These are phyloP conservation scores for Saururus chinensis DNA, from an alignment of 164 flowering plant genomes.

Conservation along the genomic window DNA sequence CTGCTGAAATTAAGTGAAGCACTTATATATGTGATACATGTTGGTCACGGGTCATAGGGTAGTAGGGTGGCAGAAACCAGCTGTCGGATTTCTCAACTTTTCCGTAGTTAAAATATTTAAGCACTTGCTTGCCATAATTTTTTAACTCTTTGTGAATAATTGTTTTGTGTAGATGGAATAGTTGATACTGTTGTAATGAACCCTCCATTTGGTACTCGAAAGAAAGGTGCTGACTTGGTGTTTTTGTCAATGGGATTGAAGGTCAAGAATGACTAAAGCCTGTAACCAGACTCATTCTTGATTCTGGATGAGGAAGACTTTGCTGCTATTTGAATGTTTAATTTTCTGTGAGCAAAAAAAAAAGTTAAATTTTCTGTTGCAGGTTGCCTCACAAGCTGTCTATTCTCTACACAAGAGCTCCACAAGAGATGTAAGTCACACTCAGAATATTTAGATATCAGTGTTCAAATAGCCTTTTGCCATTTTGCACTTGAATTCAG, in stretches of 20 bases:
- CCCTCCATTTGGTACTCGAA: conserved; percentile 97
- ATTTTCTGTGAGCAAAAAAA: background rate
- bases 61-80: too few relatives aligned
- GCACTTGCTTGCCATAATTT: background rate
- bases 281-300: background rate
- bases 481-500: background rate
- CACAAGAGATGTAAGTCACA: conserved; percentile 81
- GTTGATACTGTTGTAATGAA: conserved; percentile 93
- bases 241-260: conserved; percentile 62
- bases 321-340: background rate
- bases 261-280: conserved; percentile 22
- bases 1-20: too few relatives aligned
- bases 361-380: conserved; percentile 2
- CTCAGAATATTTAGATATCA: background rate
- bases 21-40: too few relatives aligned
- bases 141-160: conserved; percentile 3
- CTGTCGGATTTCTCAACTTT: too few relatives aligned
- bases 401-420: conserved; percentile 94
- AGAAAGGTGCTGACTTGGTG: conserved; percentile 90
- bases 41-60: too few relatives aligned
- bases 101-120: too few relatives aligned
- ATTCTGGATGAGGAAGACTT: background rate
- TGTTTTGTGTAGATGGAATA: conserved; percentile 31
- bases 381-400: conserved; percentile 87
- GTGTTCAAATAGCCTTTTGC: background rate